Evolutionary conservation across 2,329 filamentous ascomycete genomes (phyloP).

Genomic region (Simplicillium sp.): DNA sequence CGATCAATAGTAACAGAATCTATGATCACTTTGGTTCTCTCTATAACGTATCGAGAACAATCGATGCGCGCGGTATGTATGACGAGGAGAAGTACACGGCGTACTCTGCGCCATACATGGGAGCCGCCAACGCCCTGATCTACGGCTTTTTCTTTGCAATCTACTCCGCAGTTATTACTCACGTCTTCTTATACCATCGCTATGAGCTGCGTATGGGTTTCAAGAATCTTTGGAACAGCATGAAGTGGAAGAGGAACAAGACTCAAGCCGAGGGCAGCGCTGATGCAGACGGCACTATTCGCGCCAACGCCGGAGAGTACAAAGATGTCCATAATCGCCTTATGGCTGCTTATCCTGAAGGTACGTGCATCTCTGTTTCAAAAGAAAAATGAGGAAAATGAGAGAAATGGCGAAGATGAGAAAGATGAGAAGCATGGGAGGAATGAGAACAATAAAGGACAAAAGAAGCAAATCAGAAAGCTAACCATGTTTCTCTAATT

Average conservation of each 20-base stretch:
- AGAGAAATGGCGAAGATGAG: no score
- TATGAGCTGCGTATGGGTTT: constrained; percentile 17
- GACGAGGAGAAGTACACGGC: constrained; percentile 40
- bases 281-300: constrained; percentile 3
- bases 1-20: constrained; percentile 41
- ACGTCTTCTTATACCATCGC: constrained; percentile 20
- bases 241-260: constrained; percentile 12
- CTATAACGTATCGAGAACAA: constrained; percentile 43
- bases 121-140: constrained; percentile 16
- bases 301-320: constrained; percentile 24
- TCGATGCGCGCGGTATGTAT: constrained; percentile 37
- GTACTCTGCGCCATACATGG: constrained; percentile 23
- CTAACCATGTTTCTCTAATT: not conserved
- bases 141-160: constrained; percentile 19
- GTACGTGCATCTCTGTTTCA: not conserved
- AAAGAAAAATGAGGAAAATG: no score
- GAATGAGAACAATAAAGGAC: no score
- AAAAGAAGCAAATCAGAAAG: no score
- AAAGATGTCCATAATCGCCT: constrained; percentile 22
- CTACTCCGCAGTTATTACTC: constrained; percentile 17
- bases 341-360: constrained; percentile 20
- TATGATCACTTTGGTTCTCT: constrained; percentile 45
- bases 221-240: constrained; percentile 14
- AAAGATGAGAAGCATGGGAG: no score
- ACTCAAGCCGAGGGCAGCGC: constrained; percentile 1